Conservation (phyloP, 495 filamentous ascomycete species). For the Annulohypoxylon stygium region DNA sequence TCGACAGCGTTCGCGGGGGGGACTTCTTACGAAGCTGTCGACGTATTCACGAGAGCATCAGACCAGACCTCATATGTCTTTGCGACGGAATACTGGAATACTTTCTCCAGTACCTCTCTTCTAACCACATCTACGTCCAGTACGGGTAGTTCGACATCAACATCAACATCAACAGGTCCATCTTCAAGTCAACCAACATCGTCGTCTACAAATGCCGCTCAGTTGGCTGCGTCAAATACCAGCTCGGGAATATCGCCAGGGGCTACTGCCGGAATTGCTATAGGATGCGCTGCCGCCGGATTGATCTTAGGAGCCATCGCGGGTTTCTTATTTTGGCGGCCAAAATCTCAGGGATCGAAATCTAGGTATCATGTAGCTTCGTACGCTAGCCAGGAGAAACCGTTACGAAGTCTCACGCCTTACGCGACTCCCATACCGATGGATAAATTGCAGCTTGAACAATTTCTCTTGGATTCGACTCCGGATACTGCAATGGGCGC, state of each 20-base stretch:
- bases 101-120: conserved; percentile 12
- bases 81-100: conserved; percentile 14
- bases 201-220: conserved; percentile 3
- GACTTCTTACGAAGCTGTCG: conserved; percentile 27
- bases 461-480: conserved; percentile 51
- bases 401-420: conserved; percentile 9
- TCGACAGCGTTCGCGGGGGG: conserved; percentile 10
- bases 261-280: conserved; percentile 47
- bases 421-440: conserved; percentile 5
- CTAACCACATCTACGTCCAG: conserved; percentile 21
- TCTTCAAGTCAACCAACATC: conserved; percentile 12
- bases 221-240: background rate
- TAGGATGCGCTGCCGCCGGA: conserved; percentile 50
- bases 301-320: conserved; percentile 43
- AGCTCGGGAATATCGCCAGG: conserved; percentile 23
- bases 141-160: conserved; percentile 17
- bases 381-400: conserved; percentile 37
- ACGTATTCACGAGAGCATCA: conserved; percentile 20
- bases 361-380: conserved; percentile 8
- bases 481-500: conserved; percentile 48
- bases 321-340: conserved; percentile 35
- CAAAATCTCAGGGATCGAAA: conserved; percentile 11
- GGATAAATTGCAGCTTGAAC: conserved; percentile 41
- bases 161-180: background rate
- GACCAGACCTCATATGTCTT: conserved; percentile 9